These are phyloP conservation scores for Stenocarpella maydis DNA, from an alignment of 2,329 filamentous ascomycete species.

Conservation along the genomic window DNA sequence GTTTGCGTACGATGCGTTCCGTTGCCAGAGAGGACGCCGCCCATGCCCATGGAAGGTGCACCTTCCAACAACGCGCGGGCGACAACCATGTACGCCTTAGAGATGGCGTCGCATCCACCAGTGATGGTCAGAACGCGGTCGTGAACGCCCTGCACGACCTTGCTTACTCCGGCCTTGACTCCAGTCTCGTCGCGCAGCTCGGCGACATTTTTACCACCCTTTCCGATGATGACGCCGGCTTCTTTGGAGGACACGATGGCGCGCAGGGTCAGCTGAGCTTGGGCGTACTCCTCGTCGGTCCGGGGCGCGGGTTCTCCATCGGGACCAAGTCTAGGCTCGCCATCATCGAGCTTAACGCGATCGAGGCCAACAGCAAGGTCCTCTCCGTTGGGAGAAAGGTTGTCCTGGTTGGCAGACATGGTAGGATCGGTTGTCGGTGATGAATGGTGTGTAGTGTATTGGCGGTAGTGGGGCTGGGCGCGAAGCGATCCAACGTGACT, in stretches of 20 bases:
- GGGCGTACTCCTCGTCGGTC: slow-evolving; percentile 96
- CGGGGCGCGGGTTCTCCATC: slow-evolving; percentile 84
- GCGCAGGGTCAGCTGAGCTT: slow-evolving; percentile 90
- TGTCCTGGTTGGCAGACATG: slow-evolving; percentile 72
- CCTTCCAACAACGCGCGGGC: slow-evolving; percentile 91
- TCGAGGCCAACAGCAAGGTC: slow-evolving; percentile 69
- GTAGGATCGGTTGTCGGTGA: slow-evolving; percentile 37
- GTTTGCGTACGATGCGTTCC: slow-evolving; percentile 88
- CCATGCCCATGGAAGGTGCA: slow-evolving; percentile 95
- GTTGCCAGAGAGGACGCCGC: slow-evolving; percentile 83
- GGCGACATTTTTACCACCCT: slow-evolving; percentile 97
- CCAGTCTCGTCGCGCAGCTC: slow-evolving; percentile 97
- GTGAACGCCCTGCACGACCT: slow-evolving; percentile 96
- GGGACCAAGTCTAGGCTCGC: slow-evolving; percentile 67
- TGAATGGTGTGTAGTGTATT: neutral
- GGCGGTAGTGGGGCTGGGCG: slow-evolving; percentile 2
- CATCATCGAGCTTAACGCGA: slow-evolving; percentile 72
- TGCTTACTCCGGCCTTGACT: slow-evolving; percentile 97
- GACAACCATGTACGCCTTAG: slow-evolving; percentile 92
- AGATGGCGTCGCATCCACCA: slow-evolving; percentile 85
- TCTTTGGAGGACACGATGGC: slow-evolving; percentile 99
- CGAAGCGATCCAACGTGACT: slow-evolving; percentile 15
- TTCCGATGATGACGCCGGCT: slow-evolving; percentile 98
- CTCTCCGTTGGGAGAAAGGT: slow-evolving; percentile 64
- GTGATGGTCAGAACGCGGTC: slow-evolving; percentile 97